A percentile compares a stretch with the other conserved stretches of the same genome.
Evolutionary conservation across 805 yeast genomes (phyloP).

Genomic region (Sugiyamaella boreocaroliniensis): DNA sequence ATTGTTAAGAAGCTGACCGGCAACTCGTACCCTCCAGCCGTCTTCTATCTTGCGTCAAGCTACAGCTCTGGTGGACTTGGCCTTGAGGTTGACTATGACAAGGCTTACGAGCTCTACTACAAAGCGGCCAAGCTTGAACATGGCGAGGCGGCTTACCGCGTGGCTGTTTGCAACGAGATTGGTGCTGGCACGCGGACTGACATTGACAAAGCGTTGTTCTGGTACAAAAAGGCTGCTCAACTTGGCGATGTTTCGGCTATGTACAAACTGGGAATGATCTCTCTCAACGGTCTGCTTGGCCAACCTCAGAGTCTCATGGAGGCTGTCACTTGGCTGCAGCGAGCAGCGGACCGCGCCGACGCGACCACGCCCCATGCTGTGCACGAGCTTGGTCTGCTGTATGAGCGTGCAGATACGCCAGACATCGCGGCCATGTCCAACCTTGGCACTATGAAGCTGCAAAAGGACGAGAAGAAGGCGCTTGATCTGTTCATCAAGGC

Average conservation of each 20-base stretch:
- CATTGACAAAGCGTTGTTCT: slow-evolving; percentile 41
- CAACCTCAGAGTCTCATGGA: slow-evolving; percentile 36
- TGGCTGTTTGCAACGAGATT: slow-evolving; percentile 65
- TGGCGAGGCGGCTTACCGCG: slow-evolving; percentile 57
- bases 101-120: slow-evolving; percentile 54
- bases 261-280: slow-evolving; percentile 67
- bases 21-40: slow-evolving; percentile 44
- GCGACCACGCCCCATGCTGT: slow-evolving; percentile 48
- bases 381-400: slow-evolving; percentile 51
- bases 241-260: slow-evolving; percentile 57
- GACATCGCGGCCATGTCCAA: slow-evolving; percentile 14
- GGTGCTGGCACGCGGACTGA: slow-evolving; percentile 49
- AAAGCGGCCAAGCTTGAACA: slow-evolving; percentile 55
- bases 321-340: slow-evolving; percentile 46
- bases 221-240: slow-evolving; percentile 56
- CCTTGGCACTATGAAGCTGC: slow-evolving; percentile 20
- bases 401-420: slow-evolving; percentile 39
- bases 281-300: slow-evolving; percentile 43
- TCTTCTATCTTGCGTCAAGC: slow-evolving; percentile 54
- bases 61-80: slow-evolving; percentile 46
- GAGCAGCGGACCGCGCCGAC: slow-evolving; percentile 42
- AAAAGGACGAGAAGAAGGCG: slow-evolving; percentile 35
- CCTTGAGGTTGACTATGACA: slow-evolving; percentile 48
- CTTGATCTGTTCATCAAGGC: slow-evolving; percentile 50
- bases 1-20: slow-evolving; percentile 50